A percentile compares a stretch with the other conserved stretches of the same genome.
Evolutionary conservation across 192 early-diverging fungal species (phyloP).

Genomic region (Coemansia sp.): DNA sequence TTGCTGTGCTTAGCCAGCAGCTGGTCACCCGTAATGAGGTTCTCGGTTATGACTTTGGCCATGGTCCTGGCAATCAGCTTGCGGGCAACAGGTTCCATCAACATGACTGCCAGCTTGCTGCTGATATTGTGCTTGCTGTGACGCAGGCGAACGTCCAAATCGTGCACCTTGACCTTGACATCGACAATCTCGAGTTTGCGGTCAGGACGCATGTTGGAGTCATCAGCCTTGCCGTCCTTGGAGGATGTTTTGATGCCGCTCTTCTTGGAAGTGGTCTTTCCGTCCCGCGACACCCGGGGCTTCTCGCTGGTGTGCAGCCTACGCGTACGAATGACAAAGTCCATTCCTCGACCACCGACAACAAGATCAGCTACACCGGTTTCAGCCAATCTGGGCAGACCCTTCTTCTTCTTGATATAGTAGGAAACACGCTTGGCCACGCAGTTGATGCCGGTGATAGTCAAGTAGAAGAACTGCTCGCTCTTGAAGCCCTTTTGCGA

Average conservation of each 20-base stretch:
- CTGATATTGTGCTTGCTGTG: slow-evolving; percentile 44
- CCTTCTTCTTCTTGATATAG: slow-evolving; percentile 50
- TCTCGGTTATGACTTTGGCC: slow-evolving; percentile 28
- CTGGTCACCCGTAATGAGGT: slow-evolving; percentile 21
- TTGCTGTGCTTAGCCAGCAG: slow-evolving; percentile 29
- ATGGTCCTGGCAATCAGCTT: slow-evolving; percentile 27
- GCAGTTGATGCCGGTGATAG: slow-evolving; percentile 38
- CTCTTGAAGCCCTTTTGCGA: slow-evolving; percentile 29
- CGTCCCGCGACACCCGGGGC: slow-evolving; percentile 7
- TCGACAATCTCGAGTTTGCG: slow-evolving; percentile 41
- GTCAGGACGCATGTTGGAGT: slow-evolving; percentile 1
- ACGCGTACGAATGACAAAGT: slow-evolving; percentile 28
- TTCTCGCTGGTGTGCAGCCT: slow-evolving; percentile 44
- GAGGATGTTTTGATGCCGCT: background rate
- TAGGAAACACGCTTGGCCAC: slow-evolving; percentile 44
- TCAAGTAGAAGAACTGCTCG: slow-evolving; percentile 48
- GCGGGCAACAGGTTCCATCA: slow-evolving; percentile 35
- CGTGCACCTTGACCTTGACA: slow-evolving; percentile 39
- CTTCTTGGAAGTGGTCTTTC: background rate
- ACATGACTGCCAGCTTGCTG: slow-evolving; percentile 20
- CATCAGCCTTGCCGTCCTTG: background rate
- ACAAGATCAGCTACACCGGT: slow-evolving; percentile 44
- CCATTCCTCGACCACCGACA: slow-evolving; percentile 41
- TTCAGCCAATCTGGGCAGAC: slow-evolving; percentile 40
- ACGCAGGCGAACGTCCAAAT: slow-evolving; percentile 25